Evolutionary conservation across 768 basidiomycete genomes (phyloP).

Genomic region (Favolaschia claudopus): DNA sequence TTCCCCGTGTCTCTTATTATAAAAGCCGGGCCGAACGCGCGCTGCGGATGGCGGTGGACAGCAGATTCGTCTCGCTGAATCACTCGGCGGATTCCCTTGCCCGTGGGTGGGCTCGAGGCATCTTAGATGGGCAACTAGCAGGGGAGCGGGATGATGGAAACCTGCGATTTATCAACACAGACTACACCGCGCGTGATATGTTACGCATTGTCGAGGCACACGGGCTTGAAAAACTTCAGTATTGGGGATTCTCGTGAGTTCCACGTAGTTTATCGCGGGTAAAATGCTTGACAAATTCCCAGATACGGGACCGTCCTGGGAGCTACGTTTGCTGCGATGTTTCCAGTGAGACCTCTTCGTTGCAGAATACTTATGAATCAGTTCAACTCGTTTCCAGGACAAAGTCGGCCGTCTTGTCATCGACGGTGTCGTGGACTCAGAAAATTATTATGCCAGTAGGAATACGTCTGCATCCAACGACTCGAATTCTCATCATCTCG

Average conservation of each 20-base stretch:
- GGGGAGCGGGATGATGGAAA: constrained; percentile 30
- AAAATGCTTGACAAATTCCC: neutral
- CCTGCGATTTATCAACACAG: constrained; percentile 43
- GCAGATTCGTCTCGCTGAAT: neutral
- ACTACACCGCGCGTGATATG: constrained; percentile 47
- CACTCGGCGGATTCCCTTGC: neutral
- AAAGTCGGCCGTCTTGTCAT: constrained; percentile 21
- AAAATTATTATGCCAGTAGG: constrained; percentile 20
- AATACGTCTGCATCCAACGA: neutral
- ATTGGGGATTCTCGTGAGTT: constrained; percentile 26
- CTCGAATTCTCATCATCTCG: neutral
- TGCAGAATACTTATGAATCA: neutral
- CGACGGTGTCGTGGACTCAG: constrained; percentile 22
- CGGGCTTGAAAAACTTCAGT: constrained; percentile 40
- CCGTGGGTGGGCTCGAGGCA: neutral
- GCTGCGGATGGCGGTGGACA: neutral
- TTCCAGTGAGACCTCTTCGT: constrained; percentile 11
- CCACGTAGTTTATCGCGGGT: too few relatives aligned
- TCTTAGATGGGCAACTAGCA: constrained; percentile 3
- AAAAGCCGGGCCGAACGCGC: neutral
- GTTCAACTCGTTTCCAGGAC: neutral
- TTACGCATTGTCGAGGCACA: constrained; percentile 41
- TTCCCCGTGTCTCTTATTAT: constrained; percentile 5
- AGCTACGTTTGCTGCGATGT: constrained; percentile 27
- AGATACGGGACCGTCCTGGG: constrained; percentile 25